A percentile compares a stretch with the other conserved stretches of the same genome.
Evolutionary conservation across 1,139 yeast species (phyloP).

Genomic region (Zygosaccharomyces sapae): DNA sequence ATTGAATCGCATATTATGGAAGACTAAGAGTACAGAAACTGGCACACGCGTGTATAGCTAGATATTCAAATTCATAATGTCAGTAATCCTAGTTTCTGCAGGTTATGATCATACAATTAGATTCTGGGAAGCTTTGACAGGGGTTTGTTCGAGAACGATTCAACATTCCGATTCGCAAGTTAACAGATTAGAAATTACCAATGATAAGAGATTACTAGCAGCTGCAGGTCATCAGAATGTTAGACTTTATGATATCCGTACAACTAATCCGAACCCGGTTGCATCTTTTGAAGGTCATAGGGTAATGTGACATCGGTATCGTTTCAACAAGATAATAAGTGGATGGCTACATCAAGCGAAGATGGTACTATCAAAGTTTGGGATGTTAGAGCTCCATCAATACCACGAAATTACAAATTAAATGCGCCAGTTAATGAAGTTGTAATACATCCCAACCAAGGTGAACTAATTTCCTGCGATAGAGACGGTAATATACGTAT

Average conservation of each 20-base stretch:
- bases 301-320: conserved; percentile 90
- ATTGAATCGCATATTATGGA: no score
- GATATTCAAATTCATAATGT: conserved; percentile 45
- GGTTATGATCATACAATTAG: conserved; percentile 96
- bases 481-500: conserved; percentile 91
- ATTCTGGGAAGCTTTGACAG: conserved; percentile 98
- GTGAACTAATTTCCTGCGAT: conserved; percentile 90
- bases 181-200: conserved; percentile 85
- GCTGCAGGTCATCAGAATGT: conserved; percentile 92
- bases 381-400: conserved; percentile 92
- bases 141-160: conserved; percentile 92
- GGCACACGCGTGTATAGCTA: no score
- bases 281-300: conserved; percentile 90
- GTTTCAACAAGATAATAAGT: conserved; percentile 88
- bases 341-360: conserved; percentile 96
- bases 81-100: conserved; percentile 94
- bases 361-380: conserved; percentile 97
- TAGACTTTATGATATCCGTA: conserved; percentile 77
- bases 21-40: no score
- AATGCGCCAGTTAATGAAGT: conserved; percentile 93
- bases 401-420: conserved; percentile 87
- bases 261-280: conserved; percentile 79
- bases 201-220: conserved; percentile 84
- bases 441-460: conserved; percentile 96
- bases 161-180: conserved; percentile 96